Conservation (phyloP, 148 eudicot genomes). For the Drosera capensis region DNA sequence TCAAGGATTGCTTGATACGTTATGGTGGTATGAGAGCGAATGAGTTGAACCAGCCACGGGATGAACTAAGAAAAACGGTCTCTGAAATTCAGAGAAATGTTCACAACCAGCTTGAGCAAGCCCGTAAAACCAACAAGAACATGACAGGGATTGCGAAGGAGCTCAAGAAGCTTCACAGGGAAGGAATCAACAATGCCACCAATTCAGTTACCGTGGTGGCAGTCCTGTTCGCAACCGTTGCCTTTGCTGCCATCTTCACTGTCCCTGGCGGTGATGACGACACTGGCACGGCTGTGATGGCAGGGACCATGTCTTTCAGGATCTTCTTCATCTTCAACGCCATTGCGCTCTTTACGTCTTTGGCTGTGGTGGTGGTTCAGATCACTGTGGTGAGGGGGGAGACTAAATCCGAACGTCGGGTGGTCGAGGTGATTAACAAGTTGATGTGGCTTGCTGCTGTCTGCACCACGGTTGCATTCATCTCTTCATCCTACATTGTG, state of each 20-base stretch:
- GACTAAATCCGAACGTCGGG: slow-evolving; percentile 49
- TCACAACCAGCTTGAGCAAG: slow-evolving; percentile 50
- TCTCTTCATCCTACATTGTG: slow-evolving; percentile 49
- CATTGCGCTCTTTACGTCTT: slow-evolving; percentile 45
- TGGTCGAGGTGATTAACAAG: slow-evolving; percentile 58
- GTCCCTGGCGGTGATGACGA: slow-evolving; percentile 50
- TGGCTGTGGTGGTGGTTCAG: slow-evolving; percentile 67
- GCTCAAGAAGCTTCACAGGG: slow-evolving; percentile 48
- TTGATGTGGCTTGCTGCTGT: slow-evolving; percentile 71
- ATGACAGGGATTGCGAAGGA: slow-evolving; percentile 59
- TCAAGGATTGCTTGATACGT: slow-evolving; percentile 28
- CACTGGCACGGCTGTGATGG: slow-evolving; percentile 38
- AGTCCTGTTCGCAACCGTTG: slow-evolving; percentile 58
- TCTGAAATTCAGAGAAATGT: slow-evolving; percentile 50
- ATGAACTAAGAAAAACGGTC: slow-evolving; percentile 45
- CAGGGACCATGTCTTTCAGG: slow-evolving; percentile 23
- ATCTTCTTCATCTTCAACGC: slow-evolving; percentile 51
- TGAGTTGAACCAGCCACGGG: slow-evolving; percentile 54
- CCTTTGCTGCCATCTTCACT: slow-evolving; percentile 52
- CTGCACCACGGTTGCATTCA: slow-evolving; percentile 55
- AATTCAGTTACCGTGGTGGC: slow-evolving; percentile 70
- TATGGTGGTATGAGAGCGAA: slow-evolving; percentile 45
- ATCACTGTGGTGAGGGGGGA: slow-evolving; percentile 62
- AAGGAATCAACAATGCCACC: slow-evolving; percentile 47
- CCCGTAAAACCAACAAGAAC: slow-evolving; percentile 49